Percentiles rank a stretch among this genome's conserved stretches.
These are phyloP conservation scores for Mycosphaerelloides madeirae DNA, from an alignment of 2,329 filamentous ascomycete genomes.

Conservation along the genomic window DNA sequence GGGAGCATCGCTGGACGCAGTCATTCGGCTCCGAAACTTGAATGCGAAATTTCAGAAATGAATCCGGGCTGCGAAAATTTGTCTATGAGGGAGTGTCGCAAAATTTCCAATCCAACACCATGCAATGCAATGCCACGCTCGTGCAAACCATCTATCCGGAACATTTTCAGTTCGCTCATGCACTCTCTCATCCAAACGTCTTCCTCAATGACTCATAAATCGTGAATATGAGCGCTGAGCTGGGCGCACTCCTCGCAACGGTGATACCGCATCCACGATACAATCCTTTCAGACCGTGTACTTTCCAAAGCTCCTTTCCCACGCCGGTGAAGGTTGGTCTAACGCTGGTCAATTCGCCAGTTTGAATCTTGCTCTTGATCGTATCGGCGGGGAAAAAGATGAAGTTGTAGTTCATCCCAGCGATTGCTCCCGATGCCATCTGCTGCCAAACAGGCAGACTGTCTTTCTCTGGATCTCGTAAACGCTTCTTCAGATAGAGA, in stretches of 20 bases:
- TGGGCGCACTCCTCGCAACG: constrained; percentile 78
- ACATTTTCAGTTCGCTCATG: not conserved
- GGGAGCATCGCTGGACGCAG: no score
- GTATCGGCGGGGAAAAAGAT: constrained; percentile 96
- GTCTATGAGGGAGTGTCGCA: no score
- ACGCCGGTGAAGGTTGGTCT: constrained; percentile 67
- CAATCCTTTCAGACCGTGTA: constrained; percentile 75
- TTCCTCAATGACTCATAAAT: constrained; percentile 83
- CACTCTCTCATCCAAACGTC: constrained; percentile 43
- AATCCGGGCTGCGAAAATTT: no score
- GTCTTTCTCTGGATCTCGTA: constrained; percentile 34
- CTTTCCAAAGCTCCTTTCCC: constrained; percentile 68
- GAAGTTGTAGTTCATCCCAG: constrained; percentile 94
- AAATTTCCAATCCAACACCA: not conserved
- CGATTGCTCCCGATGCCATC: constrained; percentile 77
- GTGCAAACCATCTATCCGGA: not conserved
- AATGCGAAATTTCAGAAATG: no score
- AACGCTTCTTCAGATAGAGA: constrained; percentile 58
- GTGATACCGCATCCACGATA: constrained; percentile 96
- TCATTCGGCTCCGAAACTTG: no score
- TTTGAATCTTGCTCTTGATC: constrained; percentile 96
- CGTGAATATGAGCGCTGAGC: constrained; percentile 97
- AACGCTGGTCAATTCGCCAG: constrained; percentile 53
- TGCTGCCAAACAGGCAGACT: constrained; percentile 78
- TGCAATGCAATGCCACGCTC: not conserved